A percentile compares a stretch with the other conserved stretches of the same genome.
Conservation (phyloP, 345 rosid species). For the Rhodamnia rubescens region DNA sequence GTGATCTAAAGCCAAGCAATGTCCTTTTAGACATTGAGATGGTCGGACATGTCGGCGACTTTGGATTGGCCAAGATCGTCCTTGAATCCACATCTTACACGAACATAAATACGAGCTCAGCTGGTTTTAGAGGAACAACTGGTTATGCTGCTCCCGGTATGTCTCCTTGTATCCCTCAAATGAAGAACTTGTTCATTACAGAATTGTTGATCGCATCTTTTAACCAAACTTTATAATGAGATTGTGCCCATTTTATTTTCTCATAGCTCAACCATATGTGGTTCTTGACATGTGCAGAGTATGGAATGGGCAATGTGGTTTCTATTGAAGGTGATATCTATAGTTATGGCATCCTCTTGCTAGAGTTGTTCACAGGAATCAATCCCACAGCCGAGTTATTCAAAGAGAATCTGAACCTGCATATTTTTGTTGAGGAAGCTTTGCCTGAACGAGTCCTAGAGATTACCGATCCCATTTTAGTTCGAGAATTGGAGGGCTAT, state of each 20-base stretch:
- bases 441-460: conserved; percentile 1
- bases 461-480: conserved; percentile 4
- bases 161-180: background rate
- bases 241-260: background rate
- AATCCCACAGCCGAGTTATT: conserved; percentile 10
- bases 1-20: conserved; percentile 3
- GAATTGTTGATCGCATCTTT: background rate
- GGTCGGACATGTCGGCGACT: background rate
- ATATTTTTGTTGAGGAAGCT: conserved; percentile 1
- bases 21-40: background rate
- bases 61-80: background rate
- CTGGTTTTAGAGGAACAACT: background rate
- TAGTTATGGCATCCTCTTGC: conserved; percentile 17
- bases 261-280: too few species aligned
- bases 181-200: background rate
- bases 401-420: conserved; percentile 8
- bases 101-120: background rate
- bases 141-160: background rate
- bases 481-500: background rate
- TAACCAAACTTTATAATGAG: background rate
- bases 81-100: background rate
- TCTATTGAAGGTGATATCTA: conserved; percentile 15
- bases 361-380: conserved; percentile 16
- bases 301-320: conserved; percentile 14
- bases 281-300: conserved; percentile 6